Base-by-base conservation (phyloP, 2,329 filamentous ascomycete genomes). In the Diaporthe batatas region DNA sequence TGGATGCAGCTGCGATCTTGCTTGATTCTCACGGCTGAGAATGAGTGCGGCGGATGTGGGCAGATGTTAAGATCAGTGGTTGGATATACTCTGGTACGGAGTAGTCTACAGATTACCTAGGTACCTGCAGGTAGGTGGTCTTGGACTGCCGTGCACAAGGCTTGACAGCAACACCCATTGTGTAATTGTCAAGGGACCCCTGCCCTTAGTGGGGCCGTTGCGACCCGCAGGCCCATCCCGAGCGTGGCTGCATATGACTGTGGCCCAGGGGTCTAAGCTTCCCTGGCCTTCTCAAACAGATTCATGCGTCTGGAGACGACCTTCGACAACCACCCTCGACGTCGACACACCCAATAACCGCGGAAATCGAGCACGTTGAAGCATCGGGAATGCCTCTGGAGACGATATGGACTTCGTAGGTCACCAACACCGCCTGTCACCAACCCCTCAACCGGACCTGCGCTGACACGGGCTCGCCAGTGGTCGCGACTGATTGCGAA, bases 401-500 rank as follows among this genome's bases (percentile, higher is more conserved):
- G 62, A 69, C 72, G 72, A 70, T 58, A 75, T 75, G 74, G 74
- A 75, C 59, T 75, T 75, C 53, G 74, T 75, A 67, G 65, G 74
- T 70, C n/a, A n/a, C 65, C 47, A 67, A 42, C 8, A 18, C 65
- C 57, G 62, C 2, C 6, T 4, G 10, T n/a, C 18, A 11, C 32
- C 14, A 21, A 23, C 29, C 32, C 47, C 25, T 44, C 7, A 21
- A 14, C 39, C 74, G 71, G 51, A 58, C 32, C 58, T 69, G 42
- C 54, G 65, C 54, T 73, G 72, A 72, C 76, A 58, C 74, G 62
- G 73, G 72, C 44, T 36, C 53, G 34, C 44, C 77, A 92, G 90
- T 92, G 90, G 90, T 90, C 90, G 84, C 89, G 90, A 83, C 86
- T 92, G 83, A 84, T 92, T 84, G 90, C 89, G 80, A 88, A 87